Base-by-base conservation (phyloP, 163 green algal genomes). In the Scenedesmus sp. region DNA sequence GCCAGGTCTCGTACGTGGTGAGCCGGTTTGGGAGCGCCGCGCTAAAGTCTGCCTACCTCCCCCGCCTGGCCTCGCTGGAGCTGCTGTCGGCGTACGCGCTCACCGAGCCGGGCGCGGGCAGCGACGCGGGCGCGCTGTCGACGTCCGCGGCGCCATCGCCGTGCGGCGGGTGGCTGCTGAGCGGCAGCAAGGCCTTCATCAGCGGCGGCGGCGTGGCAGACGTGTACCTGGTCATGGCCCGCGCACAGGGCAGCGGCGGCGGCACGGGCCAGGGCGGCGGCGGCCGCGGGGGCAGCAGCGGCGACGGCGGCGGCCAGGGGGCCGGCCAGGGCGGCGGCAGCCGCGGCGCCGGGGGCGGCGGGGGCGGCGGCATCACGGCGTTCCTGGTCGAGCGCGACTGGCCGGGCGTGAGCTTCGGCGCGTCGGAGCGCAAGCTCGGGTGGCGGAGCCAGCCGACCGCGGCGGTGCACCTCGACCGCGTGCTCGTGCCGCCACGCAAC, bases 401-500 rank as follows among this genome's bases (percentile, higher is more conserved):
- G 3, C 42, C 45, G 45, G 91, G 91, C 2, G 60, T 97, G 62
- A 91, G 73, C 22, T 94, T 97, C 87, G 93, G 93, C 24, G 89
- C 91, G 53, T 60, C 75, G 36, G 93, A 97, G 83, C 58, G 85
- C 9, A 97, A 97, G 77, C 77, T 96, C 76, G 93, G 93, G 2
- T 97, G 92, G 92, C 94, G 92, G 51, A 88, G 85, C 7, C 92
- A 97, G 78, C 91, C 93, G 10, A 97, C 93, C 5, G 78, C 64
- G 48, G 63, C 86, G 0, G 90, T 97, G 14, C 80, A 84, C 5
- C 69, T 96, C n/a, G 90, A 97, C 24, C 63, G 82, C 29, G 92
- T 96, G 47, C 78, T 75, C 20, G 88, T 96, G 28, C 84, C 87
- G 1, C 63, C 45, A 7, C 50, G 28, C 14, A 79, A 87, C 56